These are phyloP conservation scores for Microbotryomycetes sp. DNA, from an alignment of 1,284 basidiomycete genomes.

Conservation along the genomic window DNA sequence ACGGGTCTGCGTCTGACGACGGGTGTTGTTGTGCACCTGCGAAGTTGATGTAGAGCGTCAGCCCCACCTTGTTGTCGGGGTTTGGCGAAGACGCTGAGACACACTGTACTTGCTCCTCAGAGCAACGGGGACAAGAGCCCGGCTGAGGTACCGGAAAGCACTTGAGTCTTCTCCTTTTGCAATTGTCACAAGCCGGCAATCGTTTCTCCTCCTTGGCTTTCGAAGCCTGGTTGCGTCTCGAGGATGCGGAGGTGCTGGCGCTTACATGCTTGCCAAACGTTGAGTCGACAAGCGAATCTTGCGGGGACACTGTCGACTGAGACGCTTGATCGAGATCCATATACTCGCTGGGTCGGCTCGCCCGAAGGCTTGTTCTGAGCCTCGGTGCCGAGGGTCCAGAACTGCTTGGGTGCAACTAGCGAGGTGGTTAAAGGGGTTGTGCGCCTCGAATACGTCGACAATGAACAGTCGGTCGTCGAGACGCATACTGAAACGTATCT, in stretches of 20 bases:
- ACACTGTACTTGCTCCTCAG: not conserved
- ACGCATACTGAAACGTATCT: too few relatives aligned
- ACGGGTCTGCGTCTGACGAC: not conserved
- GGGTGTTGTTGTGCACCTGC: not conserved
- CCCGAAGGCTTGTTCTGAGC: not conserved
- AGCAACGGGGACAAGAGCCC: not conserved
- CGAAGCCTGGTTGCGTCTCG: too few relatives aligned
- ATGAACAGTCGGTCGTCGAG: too few relatives aligned
- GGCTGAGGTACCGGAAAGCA: not conserved
- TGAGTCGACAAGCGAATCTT: not conserved
- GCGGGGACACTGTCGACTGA: not conserved
- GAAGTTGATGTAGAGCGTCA: too few relatives aligned
- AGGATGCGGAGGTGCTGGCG: not conserved
- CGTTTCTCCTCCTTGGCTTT: not conserved
- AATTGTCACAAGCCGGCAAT: not conserved
- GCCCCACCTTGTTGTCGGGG: too few relatives aligned
- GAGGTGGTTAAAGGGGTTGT: not conserved
- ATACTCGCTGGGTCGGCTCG: too few relatives aligned
- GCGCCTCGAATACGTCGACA: too few relatives aligned
- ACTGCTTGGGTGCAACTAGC: not conserved
- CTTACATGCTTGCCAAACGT: too few relatives aligned
- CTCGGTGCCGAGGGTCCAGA: not conserved
- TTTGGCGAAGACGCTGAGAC: not conserved
- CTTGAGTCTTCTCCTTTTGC: not conserved
- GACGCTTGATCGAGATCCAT: not conserved